phyloP scores from a whole-genome alignment of 2,329 filamentous ascomycete species.

The Juglanconis sp. region DNA sequence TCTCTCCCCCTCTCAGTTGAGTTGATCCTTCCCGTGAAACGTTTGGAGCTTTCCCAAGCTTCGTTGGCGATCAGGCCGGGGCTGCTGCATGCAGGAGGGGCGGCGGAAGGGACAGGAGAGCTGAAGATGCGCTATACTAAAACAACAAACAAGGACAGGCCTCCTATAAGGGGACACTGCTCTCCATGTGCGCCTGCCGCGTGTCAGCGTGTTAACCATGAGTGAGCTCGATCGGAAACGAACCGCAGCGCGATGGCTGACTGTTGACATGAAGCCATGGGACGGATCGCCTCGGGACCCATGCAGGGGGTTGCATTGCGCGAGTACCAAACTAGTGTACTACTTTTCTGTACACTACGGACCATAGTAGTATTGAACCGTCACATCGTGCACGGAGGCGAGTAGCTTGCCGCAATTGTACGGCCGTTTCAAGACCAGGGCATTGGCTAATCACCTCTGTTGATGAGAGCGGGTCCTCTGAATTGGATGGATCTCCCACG shows the following conservation, averaged over 20 bases:
- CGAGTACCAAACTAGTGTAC: too few relatives aligned
- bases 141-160: neutral
- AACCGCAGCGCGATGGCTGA: neutral
- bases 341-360: too few relatives aligned
- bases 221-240: neutral
- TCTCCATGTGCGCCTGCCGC: too few relatives aligned
- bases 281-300: neutral
- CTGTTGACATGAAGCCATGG: too few relatives aligned
- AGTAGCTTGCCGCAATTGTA: conserved; percentile 2
- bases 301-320: neutral
- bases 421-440: conserved; percentile 11
- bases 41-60: too few relatives aligned
- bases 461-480: neutral
- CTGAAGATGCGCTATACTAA: neutral
- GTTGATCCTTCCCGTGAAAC: too few relatives aligned
- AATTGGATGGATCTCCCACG: neutral
- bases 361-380: too few relatives aligned
- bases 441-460: conserved; percentile 10
- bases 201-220: neutral
- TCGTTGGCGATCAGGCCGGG: too few relatives aligned
- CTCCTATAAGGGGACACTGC: too few relatives aligned
- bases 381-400: neutral
- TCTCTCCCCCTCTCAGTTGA: too few relatives aligned
- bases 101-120: neutral
- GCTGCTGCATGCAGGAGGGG: too few relatives aligned